Base-by-base conservation (phyloP, 2,329 filamentous ascomycete genomes). In the Pseudonectria foliicola region DNA sequence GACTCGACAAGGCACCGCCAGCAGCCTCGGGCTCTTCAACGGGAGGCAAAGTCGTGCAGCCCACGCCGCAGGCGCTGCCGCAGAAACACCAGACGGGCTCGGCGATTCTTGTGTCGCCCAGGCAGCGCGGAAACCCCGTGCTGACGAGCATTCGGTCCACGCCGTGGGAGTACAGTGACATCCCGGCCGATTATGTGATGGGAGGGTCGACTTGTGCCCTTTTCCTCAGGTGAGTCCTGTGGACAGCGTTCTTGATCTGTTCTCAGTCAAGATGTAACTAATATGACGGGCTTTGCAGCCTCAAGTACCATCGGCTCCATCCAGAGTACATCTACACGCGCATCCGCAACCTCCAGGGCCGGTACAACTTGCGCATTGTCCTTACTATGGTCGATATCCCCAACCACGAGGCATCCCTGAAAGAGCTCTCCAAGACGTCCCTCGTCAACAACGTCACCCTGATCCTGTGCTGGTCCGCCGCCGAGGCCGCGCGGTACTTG, bases 271-370 rank as follows among this genome's bases (percentile, higher is more conserved):
- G 14, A 3, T 15, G n/a, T 29, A 11, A 10, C n/a, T 18, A n/a
- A 8, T 35, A 37, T 45, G 13, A 46, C 24, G 2, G 13, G 7
- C 1, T 12, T 25, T 4, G 15, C 37, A 72, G 86, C 31, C 74
- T 98, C 35, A 98, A 96, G 61, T 98, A 98, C 61, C 92, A 98
- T 61, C 86, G 90, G 18, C 73, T 98, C 34, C 92, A 98, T 56
- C 92, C 92, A 1, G 92, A 98, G 62, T 98, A 98, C 67, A 87
- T 98, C 52, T 96, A 96, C 66, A 88, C 83, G 15, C 83, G 92
- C 38, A 93, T 98, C 48, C 82, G 84, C 34, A 78, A 80, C 31
- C 69, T 98, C 4, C 85, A 85, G 33, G 85, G 85, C 33, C 86
- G 85, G 62, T 96, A 93, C 65, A 82, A 80, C 46, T 73, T 98